Evolutionary conservation across 768 basidiomycete species (phyloP), one percentile per base, ranked within the genome.

Genomic region (Glaciozyma martinii): DNA sequence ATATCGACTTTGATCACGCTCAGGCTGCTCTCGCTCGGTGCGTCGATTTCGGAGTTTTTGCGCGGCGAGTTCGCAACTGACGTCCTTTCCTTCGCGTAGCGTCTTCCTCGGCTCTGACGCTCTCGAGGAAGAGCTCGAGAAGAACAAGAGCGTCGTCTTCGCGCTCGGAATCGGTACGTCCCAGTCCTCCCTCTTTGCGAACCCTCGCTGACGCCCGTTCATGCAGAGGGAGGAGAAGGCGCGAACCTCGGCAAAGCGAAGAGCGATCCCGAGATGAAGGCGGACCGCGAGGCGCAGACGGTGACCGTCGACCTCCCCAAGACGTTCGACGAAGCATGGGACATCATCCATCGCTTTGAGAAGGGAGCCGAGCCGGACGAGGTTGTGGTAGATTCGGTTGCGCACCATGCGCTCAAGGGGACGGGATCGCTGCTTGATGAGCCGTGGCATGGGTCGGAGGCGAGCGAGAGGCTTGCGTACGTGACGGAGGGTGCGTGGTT

Each of bases 1-100:
- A 87, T 0, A 82, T 97, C 68, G 82, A 82, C 54, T 95, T 90
- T 81, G 82, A 85, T 68, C 79, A 90, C 75, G 93, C 91, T 0
- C 89, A 90, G 76, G 86, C 90, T 5, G 93, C 93, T 1, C 82
- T 91, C 15, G 76, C 76, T 13, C 52, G 72, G 59, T 68, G 3
- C 15, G 59, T 50, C 4, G 2, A 19, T 40, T 40, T 8, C 37
- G 2, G 2, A n/a, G 12, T 3, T 19, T 37, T 30, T 16, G 16
- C 15, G 29, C 2, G 21, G 47, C n/a, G 13, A 13, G 10, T 3
- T 40, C 37, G 37, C 37, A 40, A 19, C 57, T 27, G 27, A 52
- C 47, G 46, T 23, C n/a, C n/a, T n/a, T n/a, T 47, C 7, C 30
- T 30, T 29, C 5, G 33, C 4, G 6, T 53, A 61, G 68, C 3